Base-by-base conservation (phyloP, 495 filamentous ascomycete species). In the Penicillium bovifimosum region DNA sequence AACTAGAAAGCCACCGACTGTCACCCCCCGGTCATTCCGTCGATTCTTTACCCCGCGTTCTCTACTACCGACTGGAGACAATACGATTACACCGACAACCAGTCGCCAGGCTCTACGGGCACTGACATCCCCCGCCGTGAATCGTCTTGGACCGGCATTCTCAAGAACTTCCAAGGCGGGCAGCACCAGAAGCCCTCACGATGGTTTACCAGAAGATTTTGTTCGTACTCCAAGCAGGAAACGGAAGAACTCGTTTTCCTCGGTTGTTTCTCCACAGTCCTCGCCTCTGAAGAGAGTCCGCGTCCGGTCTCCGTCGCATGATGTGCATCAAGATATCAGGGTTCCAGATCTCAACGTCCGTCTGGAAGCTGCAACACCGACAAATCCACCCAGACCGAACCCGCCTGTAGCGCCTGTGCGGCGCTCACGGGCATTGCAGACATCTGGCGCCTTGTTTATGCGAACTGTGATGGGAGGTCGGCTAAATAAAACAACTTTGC, bases 1-100 rank as follows among this genome's bases (percentile, higher is more conserved):
- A 64, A 71, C 62, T 36, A 72, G 67, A 56, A 78, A 77, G 45
- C 71, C 71, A 49, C 76, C 78, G 32, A 72, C 78, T n/a, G 73
- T 90, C 43, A 90, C 86, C 26, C 86, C 86, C 33, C 74, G 85
- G 47, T 85, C 83, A 46, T 95, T 95, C 60, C 82, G 71, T 35
- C 77, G 82, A 27, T 96, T 96, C 73, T 96, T 95, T 61, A 92
- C 88, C 11, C 91, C 91, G 43, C 78, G 77, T 5, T 73, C 70
- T 27, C 57, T 73, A 47, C 64, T 76, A 33, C 59, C 76, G 53
- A 60, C 74, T 16, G 58, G 61, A n/a, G 66, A 55, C 51, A 69
- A 71, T 74, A 58, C 69, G 52, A 53, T 65, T 59, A 53, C 63
- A 60, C 69, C 79, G 55, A 80, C 72, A 56, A 75, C 80, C 13